These are phyloP conservation scores for Sistotremastrum niveocremeum DNA, from an alignment of 768 basidiomycete genomes.

Conservation along the genomic window DNA sequence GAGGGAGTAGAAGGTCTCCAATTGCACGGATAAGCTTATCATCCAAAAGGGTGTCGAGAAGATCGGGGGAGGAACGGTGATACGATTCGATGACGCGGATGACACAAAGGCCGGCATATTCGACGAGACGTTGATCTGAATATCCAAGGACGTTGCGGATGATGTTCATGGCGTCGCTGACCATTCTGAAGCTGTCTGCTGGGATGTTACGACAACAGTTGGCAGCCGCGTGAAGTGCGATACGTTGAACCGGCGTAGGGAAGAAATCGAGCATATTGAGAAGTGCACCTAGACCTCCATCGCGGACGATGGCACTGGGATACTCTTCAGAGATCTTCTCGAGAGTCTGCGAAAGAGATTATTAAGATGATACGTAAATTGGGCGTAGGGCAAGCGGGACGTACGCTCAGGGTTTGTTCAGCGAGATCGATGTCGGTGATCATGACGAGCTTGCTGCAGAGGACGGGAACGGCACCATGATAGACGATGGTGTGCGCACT, in stretches of 20 bases:
- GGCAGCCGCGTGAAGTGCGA: constrained; percentile 89
- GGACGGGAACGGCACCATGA: constrained; percentile 93
- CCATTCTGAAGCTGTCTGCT: constrained; percentile 78
- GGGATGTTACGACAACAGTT: constrained; percentile 94
- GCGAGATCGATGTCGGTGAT: constrained; percentile 98
- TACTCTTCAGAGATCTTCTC: constrained; percentile 99
- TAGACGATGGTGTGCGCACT: constrained; percentile 96
- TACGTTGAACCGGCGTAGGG: constrained; percentile 93
- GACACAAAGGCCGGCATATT: constrained; percentile 89
- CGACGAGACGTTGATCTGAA: constrained; percentile 93
- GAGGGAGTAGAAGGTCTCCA: constrained; percentile 73
- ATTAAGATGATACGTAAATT: constrained; percentile 9
- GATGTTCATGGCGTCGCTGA: constrained; percentile 82
- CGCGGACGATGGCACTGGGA: constrained; percentile 88
- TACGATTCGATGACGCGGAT: constrained; percentile 92
- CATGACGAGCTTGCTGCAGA: constrained; percentile 94
- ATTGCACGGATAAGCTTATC: constrained; percentile 67
- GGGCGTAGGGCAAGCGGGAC: constrained; percentile 21
- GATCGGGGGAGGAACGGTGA: constrained; percentile 69
- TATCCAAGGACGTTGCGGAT: constrained; percentile 86
- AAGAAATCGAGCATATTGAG: constrained; percentile 98
- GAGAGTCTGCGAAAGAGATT: constrained; percentile 51
- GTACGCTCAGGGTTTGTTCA: constrained; percentile 92
- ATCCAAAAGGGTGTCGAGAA: constrained; percentile 78
- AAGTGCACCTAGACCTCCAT: constrained; percentile 85